Evolutionary conservation across 2,329 filamentous ascomycete genomes (phyloP).

Genomic region (Stagonosporopsis tanaceti): DNA sequence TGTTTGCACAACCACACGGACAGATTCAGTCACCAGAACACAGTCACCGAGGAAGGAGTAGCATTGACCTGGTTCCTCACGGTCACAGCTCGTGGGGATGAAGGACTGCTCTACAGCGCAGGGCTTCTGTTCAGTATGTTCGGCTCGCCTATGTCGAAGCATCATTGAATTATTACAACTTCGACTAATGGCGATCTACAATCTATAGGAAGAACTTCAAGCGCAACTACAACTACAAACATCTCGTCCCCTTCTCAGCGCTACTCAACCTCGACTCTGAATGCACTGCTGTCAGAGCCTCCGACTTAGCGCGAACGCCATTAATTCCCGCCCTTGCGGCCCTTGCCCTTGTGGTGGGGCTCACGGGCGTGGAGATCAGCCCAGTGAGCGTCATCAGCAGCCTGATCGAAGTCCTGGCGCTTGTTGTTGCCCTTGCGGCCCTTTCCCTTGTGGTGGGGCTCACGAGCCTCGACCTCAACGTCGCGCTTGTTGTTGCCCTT

Average conservation of each 20-base stretch:
- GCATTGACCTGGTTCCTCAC: background rate
- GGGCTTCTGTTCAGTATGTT: background rate
- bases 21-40: background rate
- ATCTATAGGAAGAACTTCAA: constrained; percentile 11
- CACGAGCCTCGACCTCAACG: background rate
- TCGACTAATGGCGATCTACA: constrained; percentile 9
- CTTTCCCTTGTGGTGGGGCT: constrained; percentile 31
- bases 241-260: background rate
- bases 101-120: background rate
- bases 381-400: constrained; percentile 17
- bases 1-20: background rate
- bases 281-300: constrained; percentile 8
- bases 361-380: constrained; percentile 21
- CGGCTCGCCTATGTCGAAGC: background rate
- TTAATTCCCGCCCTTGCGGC: constrained; percentile 14
- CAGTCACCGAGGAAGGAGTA: background rate
- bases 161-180: constrained; percentile 4
- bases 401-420: constrained; percentile 22
- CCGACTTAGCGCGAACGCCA: background rate
- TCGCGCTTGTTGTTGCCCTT: constrained; percentile 21
- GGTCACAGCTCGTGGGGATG: background rate
- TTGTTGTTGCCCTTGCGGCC: constrained; percentile 21
- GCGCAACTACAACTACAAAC: background rate
- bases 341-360: constrained; percentile 30
- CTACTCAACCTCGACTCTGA: background rate